These are phyloP conservation scores for Botrytis fragariae DNA, from an alignment of 2,329 filamentous ascomycete species.

Conservation along the genomic window DNA sequence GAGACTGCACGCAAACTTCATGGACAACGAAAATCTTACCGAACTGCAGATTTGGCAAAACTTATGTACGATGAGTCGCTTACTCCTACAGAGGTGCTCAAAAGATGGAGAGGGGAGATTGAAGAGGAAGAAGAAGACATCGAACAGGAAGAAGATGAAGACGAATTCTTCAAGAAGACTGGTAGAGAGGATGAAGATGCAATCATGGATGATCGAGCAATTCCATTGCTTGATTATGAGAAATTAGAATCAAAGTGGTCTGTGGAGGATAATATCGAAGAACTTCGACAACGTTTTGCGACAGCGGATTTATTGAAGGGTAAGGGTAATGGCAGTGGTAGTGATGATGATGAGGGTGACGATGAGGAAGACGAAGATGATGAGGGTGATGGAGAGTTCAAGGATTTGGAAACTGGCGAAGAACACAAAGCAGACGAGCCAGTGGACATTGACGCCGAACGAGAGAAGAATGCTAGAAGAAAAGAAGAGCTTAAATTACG, in stretches of 20 bases:
- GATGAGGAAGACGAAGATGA: conserved; percentile 52
- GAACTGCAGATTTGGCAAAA: conserved; percentile 77
- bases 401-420: conserved; percentile 80
- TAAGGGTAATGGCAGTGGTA: conserved; percentile 50
- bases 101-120: conserved; percentile 73
- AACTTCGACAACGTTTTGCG: conserved; percentile 72
- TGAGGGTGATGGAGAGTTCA: conserved; percentile 78
- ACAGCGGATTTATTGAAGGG: conserved; percentile 61
- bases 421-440: conserved; percentile 45
- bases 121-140: conserved; percentile 57
- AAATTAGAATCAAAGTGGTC: conserved; percentile 84
- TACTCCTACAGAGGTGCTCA: conserved; percentile 70
- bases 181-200: conserved; percentile 65
- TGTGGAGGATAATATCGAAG: conserved; percentile 71
- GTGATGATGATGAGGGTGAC: conserved; percentile 46
- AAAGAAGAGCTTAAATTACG: conserved; percentile 94
- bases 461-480: conserved; percentile 81
- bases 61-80: conserved; percentile 86
- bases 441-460: conserved; percentile 72
- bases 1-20: conserved; percentile 73
- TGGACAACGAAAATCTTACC: conserved; percentile 66
- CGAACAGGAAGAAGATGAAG: conserved; percentile 54
- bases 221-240: conserved; percentile 78
- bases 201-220: conserved; percentile 70
- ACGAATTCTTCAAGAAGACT: conserved; percentile 64